Conservation (phyloP, 331 rosid species). For the Dryas integrifolia region DNA sequence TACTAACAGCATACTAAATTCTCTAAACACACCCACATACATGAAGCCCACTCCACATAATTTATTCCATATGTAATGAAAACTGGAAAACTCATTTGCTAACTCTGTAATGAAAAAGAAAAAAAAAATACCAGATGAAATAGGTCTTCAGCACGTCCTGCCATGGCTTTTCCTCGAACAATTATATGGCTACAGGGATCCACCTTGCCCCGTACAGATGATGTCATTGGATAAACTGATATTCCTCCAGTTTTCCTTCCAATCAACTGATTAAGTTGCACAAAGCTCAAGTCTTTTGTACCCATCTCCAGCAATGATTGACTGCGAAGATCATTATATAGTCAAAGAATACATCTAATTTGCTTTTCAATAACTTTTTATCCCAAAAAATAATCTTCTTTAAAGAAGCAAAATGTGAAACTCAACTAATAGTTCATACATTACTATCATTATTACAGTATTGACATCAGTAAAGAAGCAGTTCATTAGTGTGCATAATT, state of each 20-base stretch:
- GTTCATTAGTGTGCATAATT: background rate
- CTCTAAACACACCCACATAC: background rate
- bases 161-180: slow-evolving; percentile 96
- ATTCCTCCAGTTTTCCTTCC: slow-evolving; percentile 99
- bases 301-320: slow-evolving; percentile 99
- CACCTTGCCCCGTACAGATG: slow-evolving; percentile 75
- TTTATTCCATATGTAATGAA: background rate
- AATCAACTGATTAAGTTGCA: slow-evolving; percentile 89
- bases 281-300: slow-evolving; percentile 87
- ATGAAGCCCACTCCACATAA: background rate
- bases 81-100: background rate
- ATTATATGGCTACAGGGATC: slow-evolving; percentile 80
- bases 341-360: slow-evolving; percentile 24
- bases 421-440: background rate
- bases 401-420: background rate
- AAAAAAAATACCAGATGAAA: slow-evolving; percentile 62
- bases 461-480: background rate
- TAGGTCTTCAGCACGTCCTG: slow-evolving; percentile 82
- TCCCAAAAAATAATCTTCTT: background rate
- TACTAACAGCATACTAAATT: background rate
- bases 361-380: background rate
- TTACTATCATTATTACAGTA: background rate
- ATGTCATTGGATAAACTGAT: slow-evolving; percentile 90
- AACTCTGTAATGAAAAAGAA: background rate
- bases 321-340: slow-evolving; percentile 43